These are phyloP conservation scores for Diplodia seriata DNA, from an alignment of 2,329 filamentous ascomycete species.

Conservation along the genomic window DNA sequence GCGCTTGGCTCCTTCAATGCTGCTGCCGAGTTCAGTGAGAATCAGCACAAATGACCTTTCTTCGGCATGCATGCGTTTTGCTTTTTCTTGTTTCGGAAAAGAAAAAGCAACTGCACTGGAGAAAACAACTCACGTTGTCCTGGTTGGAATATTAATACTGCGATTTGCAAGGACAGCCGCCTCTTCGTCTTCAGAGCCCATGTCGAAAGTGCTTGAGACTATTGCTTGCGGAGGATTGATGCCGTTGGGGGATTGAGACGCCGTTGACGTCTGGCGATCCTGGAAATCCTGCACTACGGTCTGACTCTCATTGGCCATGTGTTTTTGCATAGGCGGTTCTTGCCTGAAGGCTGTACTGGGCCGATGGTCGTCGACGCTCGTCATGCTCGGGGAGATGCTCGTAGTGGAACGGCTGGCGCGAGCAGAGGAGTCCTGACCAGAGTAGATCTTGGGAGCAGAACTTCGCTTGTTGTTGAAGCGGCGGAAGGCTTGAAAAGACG, in stretches of 20 bases:
- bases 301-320: not conserved
- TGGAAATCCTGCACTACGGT: slow-evolving; percentile 13
- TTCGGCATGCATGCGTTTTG: not conserved
- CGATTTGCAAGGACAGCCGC: not conserved
- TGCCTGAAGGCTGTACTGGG: slow-evolving; percentile 7
- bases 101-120: not conserved
- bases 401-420: slow-evolving; percentile 13
- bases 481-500: not conserved
- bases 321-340: not conserved
- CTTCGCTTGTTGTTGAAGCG: slow-evolving; percentile 9
- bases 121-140: slow-evolving; percentile 12
- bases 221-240: slow-evolving; percentile 7
- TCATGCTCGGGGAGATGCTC: slow-evolving; percentile 13
- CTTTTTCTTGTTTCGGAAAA: too few species aligned
- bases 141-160: slow-evolving; percentile 3
- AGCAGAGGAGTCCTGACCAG: not conserved
- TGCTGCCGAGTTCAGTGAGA: not conserved
- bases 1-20: slow-evolving; percentile 1
- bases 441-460: slow-evolving; percentile 12
- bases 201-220: slow-evolving; percentile 22
- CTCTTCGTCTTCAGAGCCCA: slow-evolving; percentile 26
- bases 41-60: not conserved
- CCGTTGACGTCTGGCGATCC: not conserved
- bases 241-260: not conserved
- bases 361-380: slow-evolving; percentile 5